phyloP scores from a whole-genome alignment of 2,329 filamentous ascomycete species.

The Claviceps fusiformis region DNA sequence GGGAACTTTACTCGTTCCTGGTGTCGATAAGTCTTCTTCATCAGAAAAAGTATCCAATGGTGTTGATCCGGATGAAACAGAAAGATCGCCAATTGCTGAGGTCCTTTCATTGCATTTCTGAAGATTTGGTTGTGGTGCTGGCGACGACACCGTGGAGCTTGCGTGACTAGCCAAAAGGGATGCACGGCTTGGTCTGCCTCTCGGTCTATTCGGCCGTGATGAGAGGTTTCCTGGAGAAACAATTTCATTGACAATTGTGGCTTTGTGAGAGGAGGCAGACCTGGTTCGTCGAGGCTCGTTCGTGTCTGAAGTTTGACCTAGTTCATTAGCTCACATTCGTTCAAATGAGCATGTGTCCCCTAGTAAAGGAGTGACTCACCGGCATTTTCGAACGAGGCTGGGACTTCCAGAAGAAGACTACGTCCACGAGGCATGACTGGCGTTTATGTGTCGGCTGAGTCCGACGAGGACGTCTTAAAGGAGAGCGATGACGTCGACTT shows the following conservation, averaged over 20 bases:
- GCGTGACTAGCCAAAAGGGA: conserved; percentile 8
- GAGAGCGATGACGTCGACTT: neutral
- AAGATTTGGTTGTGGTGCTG: neutral
- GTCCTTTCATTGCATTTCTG: conserved; percentile 7
- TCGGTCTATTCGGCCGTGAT: conserved; percentile 6
- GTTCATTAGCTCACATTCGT: neutral
- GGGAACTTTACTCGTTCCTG: conserved; percentile 23
- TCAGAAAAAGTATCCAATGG: conserved; percentile 15
- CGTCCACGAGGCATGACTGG: conserved; percentile 18
- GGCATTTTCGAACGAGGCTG: neutral
- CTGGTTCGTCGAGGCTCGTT: conserved; percentile 1
- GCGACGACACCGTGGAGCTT: conserved; percentile 4
- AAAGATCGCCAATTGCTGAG: conserved; percentile 12
- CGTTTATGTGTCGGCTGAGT: neutral
- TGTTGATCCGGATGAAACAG: conserved; percentile 20
- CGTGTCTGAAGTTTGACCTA: neutral
- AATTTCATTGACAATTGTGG: neutral
- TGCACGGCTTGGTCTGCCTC: conserved; percentile 13
- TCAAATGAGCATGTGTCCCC: neutral
- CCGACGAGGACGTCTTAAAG: neutral
- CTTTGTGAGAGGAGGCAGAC: neutral
- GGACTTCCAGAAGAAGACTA: conserved; percentile 8
- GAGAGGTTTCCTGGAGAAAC: conserved; percentile 1
- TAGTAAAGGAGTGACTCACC: neutral
- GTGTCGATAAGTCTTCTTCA: conserved; percentile 21